Evolutionary conservation across 495 filamentous ascomycete species (phyloP).

Genomic region (Collariella sp.): DNA sequence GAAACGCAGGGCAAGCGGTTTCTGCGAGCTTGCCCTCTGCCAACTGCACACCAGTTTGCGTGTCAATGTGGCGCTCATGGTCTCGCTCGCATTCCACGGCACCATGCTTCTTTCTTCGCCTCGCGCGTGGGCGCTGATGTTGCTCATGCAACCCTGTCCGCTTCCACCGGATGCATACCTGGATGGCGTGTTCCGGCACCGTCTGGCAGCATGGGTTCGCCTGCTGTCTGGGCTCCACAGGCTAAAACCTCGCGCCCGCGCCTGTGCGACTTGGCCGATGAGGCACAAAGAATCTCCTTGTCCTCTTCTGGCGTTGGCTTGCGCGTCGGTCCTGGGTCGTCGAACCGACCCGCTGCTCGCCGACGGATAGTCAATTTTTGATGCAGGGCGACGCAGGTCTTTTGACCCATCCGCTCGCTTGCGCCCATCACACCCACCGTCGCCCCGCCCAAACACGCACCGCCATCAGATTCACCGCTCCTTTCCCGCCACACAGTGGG

Average conservation of each 20-base stretch:
- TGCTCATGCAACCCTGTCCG: no score
- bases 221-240: conserved; percentile 3
- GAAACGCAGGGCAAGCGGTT: background rate
- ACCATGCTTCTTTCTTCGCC: no score
- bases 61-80: background rate
- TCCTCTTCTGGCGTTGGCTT: background rate
- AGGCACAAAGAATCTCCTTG: background rate
- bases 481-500: conserved; percentile 7
- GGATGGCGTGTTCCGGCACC: no score
- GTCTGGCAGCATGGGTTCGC: background rate
- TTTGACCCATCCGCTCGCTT: background rate
- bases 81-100: no score
- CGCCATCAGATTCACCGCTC: conserved; percentile 13
- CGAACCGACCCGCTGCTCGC: background rate
- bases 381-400: background rate
- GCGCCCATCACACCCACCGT: background rate
- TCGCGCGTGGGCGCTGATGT: no score
- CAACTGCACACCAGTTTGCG: background rate
- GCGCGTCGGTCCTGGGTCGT: background rate
- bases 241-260: background rate
- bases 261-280: background rate
- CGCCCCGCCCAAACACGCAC: background rate
- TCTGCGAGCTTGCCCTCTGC: no score
- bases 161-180: no score
- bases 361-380: conserved; percentile 1